These are phyloP conservation scores for Gnetum montanum DNA, from an alignment of 75 land plant species.

Conservation along the genomic window DNA sequence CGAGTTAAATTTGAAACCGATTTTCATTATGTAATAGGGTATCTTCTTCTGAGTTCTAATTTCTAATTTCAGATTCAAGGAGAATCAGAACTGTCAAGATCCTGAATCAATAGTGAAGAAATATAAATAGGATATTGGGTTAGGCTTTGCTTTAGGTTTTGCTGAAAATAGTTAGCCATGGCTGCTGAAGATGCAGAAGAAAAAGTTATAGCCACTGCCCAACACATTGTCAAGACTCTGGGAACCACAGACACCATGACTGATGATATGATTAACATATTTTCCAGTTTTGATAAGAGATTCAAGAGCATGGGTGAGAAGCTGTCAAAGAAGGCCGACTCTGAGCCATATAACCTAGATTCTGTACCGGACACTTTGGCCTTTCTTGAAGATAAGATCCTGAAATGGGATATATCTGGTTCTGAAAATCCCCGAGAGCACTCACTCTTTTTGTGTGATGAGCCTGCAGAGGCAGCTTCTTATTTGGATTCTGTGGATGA, in stretches of 20 bases:
- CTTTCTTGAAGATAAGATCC: constrained; percentile 11
- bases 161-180: too few relatives aligned
- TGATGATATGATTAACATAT: constrained; percentile 73
- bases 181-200: constrained; percentile 56
- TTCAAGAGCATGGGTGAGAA: constrained; percentile 40
- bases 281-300: constrained; percentile 69
- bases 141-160: too few relatives aligned
- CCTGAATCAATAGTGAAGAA: too few relatives aligned
- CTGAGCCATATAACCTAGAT: not conserved
- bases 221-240: constrained; percentile 70
- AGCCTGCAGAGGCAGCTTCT: constrained; percentile 29
- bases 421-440: constrained; percentile 3
- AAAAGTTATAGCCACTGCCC: constrained; percentile 60
- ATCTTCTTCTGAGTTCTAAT: too few relatives aligned
- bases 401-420: constrained; percentile 18
- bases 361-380: constrained; percentile 9
- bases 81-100: too few relatives aligned
- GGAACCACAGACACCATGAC: constrained; percentile 64
- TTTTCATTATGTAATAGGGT: too few relatives aligned
- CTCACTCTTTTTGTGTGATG: constrained; percentile 6
- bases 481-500: constrained; percentile 55
- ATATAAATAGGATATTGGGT: too few relatives aligned
- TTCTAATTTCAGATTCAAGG: too few relatives aligned
- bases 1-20: too few relatives aligned
- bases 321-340: constrained; percentile 20